phyloP scores from a whole-genome alignment of 1,284 basidiomycete species.

The Meripilus lineatus region DNA sequence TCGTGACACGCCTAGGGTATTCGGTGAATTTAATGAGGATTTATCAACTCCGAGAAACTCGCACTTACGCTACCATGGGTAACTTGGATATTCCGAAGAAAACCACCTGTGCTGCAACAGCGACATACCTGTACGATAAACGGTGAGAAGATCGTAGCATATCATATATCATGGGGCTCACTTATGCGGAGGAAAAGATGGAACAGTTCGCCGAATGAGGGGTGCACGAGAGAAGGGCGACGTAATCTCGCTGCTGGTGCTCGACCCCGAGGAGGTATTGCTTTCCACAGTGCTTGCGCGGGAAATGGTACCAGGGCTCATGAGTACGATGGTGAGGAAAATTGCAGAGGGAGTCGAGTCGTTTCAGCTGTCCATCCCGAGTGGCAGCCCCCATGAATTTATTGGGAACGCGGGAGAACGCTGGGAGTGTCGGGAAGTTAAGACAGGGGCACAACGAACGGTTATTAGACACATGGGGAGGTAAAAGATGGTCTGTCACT shows the following conservation, averaged over 20 bases:
- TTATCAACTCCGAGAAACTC: not conserved
- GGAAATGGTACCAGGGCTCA: constrained; percentile 1
- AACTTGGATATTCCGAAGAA: constrained; percentile 34
- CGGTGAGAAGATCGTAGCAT: too few relatives aligned
- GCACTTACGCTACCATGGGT: constrained; percentile 50
- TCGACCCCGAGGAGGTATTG: not conserved
- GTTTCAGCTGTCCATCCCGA: too few relatives aligned
- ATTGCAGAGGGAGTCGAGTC: too few relatives aligned
- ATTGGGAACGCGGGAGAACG: too few relatives aligned
- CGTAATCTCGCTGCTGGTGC: not conserved
- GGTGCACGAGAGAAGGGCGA: constrained; percentile 4
- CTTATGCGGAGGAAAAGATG: constrained; percentile 1
- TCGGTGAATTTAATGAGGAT: constrained; percentile 3
- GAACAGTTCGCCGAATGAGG: not conserved
- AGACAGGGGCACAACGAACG: too few relatives aligned
- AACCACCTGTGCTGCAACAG: constrained; percentile 41
- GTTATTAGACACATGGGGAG: too few relatives aligned
- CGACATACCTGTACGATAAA: constrained; percentile 47
- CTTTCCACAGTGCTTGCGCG: too few relatives aligned
- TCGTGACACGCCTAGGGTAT: constrained; percentile 30
- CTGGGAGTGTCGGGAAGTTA: too few relatives aligned
- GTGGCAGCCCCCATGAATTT: too few relatives aligned
- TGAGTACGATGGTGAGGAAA: too few relatives aligned
- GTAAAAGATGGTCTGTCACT: too few relatives aligned
- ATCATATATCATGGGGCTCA: too few relatives aligned